These are phyloP conservation scores for Sarcodon aspratus DNA, from an alignment of 768 basidiomycete genomes.

Conservation along the genomic window DNA sequence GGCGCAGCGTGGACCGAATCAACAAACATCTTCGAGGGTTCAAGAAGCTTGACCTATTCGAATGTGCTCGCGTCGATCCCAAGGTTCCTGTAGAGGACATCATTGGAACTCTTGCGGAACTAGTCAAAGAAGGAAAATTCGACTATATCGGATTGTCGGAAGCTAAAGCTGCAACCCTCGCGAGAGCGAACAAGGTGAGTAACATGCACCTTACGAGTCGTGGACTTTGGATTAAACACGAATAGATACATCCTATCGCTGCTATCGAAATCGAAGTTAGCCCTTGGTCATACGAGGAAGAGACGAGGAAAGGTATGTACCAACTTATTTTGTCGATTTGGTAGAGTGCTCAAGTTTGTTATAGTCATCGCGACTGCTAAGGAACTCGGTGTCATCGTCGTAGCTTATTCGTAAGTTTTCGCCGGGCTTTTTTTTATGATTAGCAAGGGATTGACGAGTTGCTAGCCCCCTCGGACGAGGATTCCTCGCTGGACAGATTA, in stretches of 20 bases:
- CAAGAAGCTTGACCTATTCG: constrained; percentile 50
- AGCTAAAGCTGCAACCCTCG: constrained; percentile 34
- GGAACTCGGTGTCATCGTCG: constrained; percentile 46
- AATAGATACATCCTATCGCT: constrained; percentile 40
- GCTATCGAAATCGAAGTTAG: constrained; percentile 61
- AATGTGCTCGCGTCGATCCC: constrained; percentile 36
- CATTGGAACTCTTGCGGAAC: constrained; percentile 26
- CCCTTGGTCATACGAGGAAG: constrained; percentile 44
- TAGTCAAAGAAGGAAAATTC: constrained; percentile 46
- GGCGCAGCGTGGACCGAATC: constrained; percentile 35
- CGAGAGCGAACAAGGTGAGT: constrained; percentile 24
- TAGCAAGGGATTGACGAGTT: background rate
- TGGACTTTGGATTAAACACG: background rate
- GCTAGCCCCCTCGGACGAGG: constrained; percentile 42
- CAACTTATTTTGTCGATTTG: background rate
- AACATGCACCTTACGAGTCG: background rate
- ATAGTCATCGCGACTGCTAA: constrained; percentile 39
- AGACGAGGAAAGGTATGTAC: constrained; percentile 30
- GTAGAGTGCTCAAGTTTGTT: background rate
- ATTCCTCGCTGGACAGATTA: constrained; percentile 40
- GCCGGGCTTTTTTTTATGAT: background rate
- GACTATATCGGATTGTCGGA: constrained; percentile 52
- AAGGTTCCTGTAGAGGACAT: constrained; percentile 34
- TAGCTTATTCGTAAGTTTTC: constrained; percentile 41
- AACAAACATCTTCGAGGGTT: constrained; percentile 33